Base-by-base conservation (phyloP, 2,329 filamentous ascomycete genomes). In the Penicillium nordicum region DNA sequence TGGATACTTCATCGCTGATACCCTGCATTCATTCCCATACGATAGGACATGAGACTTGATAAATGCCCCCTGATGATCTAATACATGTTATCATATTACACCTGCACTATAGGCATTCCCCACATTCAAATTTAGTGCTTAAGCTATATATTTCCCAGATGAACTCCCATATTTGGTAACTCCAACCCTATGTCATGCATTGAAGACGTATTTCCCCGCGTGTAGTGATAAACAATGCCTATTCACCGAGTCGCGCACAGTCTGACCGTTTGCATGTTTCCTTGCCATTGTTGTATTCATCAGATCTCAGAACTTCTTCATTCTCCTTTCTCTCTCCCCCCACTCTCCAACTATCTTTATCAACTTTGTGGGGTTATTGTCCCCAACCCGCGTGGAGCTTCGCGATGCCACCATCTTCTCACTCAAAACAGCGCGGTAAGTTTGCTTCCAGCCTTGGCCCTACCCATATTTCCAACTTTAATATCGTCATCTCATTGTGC, bases 41-140 rank as follows among this genome's bases (percentile, higher is more conserved):
- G 8, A 36, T 52, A 55, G 53, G 53, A 55, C 21, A 41, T 46
- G 23, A 45, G 11, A 30, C 18, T 43, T 25, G 50, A 51, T 46
- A 30, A 56, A 52, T 52, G 18, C 12, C 21, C 21, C 41, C 27
- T 42, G n/a, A 52, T 38, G 29, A 42, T 29, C 16, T n/a, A 34
- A 14, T 40, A 23, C 30, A 42, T 23, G 8, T 32, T 11, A 25
- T 47, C n/a, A 29, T n/a, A 40, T 23, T 30, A 18, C 32, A 37
- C 21, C 21, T 18, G 16, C 16, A 12, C 23, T 12, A 16, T 46
- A 38, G 23, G 14, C 7, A 38, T 29, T 32, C n/a, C 4, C 25
- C n/a, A 25, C 14, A n/a, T 23, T 30, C 34, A 27, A 27, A 27
- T 27, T 9, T n/a, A 1, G 16, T 12, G 12, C 29, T 23, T 27